phyloP scores from a whole-genome alignment of 805 yeast genomes.

The Candida sphagnicola region DNA sequence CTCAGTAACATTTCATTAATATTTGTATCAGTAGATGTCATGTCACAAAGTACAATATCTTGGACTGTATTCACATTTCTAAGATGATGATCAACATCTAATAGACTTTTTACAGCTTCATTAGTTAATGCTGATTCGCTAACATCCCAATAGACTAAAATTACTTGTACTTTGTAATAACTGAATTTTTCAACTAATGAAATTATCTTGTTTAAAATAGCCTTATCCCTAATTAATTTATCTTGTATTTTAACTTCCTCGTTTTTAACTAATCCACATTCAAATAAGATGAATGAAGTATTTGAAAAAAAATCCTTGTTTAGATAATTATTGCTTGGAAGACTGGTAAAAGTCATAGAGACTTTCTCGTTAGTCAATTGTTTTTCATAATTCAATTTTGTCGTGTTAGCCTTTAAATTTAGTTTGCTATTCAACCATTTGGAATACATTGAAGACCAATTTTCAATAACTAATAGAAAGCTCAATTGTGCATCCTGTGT shows the following conservation, averaged over 20 bases:
- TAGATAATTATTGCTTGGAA: slow-evolving; percentile 36
- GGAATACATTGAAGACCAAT: slow-evolving; percentile 46
- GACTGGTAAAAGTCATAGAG: slow-evolving; percentile 33
- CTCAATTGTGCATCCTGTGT: slow-evolving; percentile 21
- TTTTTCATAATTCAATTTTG: slow-evolving; percentile 22
- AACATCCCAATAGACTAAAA: slow-evolving; percentile 42
- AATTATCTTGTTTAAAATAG: slow-evolving; percentile 30
- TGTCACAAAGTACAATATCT: slow-evolving; percentile 27
- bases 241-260: slow-evolving; percentile 14
- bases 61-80: slow-evolving; percentile 12
- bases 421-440: slow-evolving; percentile 49
- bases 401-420: slow-evolving; percentile 28
- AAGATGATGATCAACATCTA: slow-evolving; percentile 12
- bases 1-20: slow-evolving; percentile 21
- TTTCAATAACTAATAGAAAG: slow-evolving; percentile 41
- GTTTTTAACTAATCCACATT: slow-evolving; percentile 41
- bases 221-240: slow-evolving; percentile 36
- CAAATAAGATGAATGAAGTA: slow-evolving; percentile 45
- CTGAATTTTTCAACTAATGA: slow-evolving; percentile 32
- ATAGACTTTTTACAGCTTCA: slow-evolving; percentile 12
- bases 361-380: slow-evolving; percentile 20
- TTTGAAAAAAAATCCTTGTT: slow-evolving; percentile 35
- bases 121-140: slow-evolving; percentile 13
- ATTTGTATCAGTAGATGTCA: slow-evolving; percentile 23
- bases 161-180: slow-evolving; percentile 33